Evolutionary conservation across 1,139 yeast species (phyloP).

Genomic region (Dujonia santamariae): DNA sequence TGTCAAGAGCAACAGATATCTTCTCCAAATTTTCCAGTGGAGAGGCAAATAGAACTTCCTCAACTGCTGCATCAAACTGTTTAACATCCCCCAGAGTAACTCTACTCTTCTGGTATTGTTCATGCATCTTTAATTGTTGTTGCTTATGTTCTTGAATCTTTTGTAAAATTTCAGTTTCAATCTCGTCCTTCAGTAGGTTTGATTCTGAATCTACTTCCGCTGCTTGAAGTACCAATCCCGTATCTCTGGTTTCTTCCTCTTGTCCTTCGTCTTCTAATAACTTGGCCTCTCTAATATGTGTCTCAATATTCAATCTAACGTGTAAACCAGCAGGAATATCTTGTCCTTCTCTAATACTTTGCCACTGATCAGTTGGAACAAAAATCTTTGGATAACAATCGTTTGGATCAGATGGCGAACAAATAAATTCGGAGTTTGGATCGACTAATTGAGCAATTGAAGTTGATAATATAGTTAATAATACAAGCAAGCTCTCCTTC

Average conservation of each 20-base stretch:
- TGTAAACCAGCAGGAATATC: conserved; percentile 77
- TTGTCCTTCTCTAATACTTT: conserved; percentile 62
- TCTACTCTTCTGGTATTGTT: conserved; percentile 10
- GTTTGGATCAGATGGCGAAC: conserved; percentile 41
- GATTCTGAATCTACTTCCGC: conserved; percentile 1
- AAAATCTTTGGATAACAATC: conserved; percentile 67
- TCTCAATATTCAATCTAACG: conserved; percentile 65
- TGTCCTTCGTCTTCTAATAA: conserved; percentile 31
- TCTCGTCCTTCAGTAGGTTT: too few species aligned
- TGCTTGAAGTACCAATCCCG: conserved; percentile 7
- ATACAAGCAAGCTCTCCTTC: neutral
- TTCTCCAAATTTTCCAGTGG: conserved; percentile 13
- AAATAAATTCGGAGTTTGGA: conserved; percentile 30
- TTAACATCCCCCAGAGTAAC: conserved; percentile 20
- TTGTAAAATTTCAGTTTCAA: conserved; percentile 11
- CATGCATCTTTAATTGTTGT: conserved; percentile 10
- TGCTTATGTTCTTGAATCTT: conserved; percentile 13
- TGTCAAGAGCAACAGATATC: conserved; percentile 36
- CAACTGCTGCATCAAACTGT: conserved; percentile 26
- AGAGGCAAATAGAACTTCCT: conserved; percentile 18
- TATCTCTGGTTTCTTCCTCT: conserved; percentile 11
- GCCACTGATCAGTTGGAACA: conserved; percentile 66
- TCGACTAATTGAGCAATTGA: conserved; percentile 12
- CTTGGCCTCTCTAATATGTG: conserved; percentile 67
- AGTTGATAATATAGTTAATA: conserved; percentile 1